Evolutionary conservation across 2,329 filamentous ascomycete genomes (phyloP).

Genomic region (Pestalotiopsis sp.): DNA sequence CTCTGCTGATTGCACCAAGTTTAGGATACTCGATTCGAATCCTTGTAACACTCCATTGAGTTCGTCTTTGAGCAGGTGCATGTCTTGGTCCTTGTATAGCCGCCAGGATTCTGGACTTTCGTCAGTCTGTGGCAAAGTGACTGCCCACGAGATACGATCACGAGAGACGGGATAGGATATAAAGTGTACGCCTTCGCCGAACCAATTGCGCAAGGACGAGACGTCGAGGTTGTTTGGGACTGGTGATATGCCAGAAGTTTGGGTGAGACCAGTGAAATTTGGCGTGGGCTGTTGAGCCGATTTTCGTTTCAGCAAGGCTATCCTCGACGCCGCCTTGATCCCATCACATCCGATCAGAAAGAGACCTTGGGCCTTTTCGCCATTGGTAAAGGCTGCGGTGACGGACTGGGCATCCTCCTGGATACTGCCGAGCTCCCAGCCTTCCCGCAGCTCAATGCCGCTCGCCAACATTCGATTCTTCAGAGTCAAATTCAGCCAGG

Average conservation of each 20-base stretch:
- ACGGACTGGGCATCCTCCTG: slow-evolving; percentile 19
- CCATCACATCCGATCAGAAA: slow-evolving; percentile 25
- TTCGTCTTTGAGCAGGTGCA: slow-evolving; percentile 15
- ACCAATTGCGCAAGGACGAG: slow-evolving; percentile 23
- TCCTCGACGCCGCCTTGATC: slow-evolving; percentile 6
- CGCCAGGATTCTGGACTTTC: slow-evolving; percentile 25
- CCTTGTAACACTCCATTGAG: slow-evolving; percentile 16
- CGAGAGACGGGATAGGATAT: slow-evolving; percentile 23
- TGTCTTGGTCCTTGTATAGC: slow-evolving; percentile 18
- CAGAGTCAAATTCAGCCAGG: slow-evolving; percentile 18
- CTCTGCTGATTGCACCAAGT: slow-evolving; percentile 20
- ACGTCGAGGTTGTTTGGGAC: slow-evolving; percentile 14
- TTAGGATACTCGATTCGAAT: slow-evolving; percentile 19
- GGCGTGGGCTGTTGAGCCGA: slow-evolving; percentile 11
- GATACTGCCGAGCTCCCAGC: slow-evolving; percentile 23
- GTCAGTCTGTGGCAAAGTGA: slow-evolving; percentile 21
- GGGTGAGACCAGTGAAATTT: slow-evolving; percentile 20
- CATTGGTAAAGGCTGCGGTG: slow-evolving; percentile 22
- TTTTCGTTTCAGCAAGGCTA: background rate
- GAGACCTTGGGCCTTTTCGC: slow-evolving; percentile 17
- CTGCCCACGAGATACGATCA: slow-evolving; percentile 21
- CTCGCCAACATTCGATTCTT: slow-evolving; percentile 10
- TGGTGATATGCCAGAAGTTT: slow-evolving; percentile 23
- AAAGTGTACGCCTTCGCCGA: slow-evolving; percentile 23
- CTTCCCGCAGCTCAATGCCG: slow-evolving; percentile 22